These are phyloP conservation scores for Saccharomyces eubayanus DNA, from an alignment of 805 yeast genomes.

Conservation along the genomic window DNA sequence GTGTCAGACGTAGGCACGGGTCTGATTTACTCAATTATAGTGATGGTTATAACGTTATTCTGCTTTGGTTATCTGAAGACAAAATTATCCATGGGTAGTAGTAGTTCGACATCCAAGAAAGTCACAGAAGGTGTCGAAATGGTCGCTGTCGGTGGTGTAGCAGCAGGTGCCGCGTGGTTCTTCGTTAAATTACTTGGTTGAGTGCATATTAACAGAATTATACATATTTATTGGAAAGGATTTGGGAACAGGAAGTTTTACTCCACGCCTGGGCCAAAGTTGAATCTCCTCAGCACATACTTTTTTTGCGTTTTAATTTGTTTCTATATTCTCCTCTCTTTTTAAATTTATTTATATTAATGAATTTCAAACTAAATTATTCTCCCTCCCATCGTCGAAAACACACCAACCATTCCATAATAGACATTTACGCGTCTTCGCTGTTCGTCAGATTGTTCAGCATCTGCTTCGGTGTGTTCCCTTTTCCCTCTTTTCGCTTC, in stretches of 20 bases:
- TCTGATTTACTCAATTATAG: constrained; percentile 59
- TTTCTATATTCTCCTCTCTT: not conserved
- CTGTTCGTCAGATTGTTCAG: not conserved
- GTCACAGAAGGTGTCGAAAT: constrained; percentile 78
- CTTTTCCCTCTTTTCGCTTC: not conserved
- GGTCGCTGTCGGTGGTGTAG: constrained; percentile 92
- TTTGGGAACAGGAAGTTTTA: not conserved
- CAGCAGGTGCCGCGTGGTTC: constrained; percentile 96
- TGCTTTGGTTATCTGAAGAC: constrained; percentile 84
- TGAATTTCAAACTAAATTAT: not conserved
- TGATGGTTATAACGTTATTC: constrained; percentile 81
- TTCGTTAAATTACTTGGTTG: constrained; percentile 67
- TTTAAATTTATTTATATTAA: not conserved
- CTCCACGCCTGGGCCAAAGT: not conserved
- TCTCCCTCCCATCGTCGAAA: not conserved
- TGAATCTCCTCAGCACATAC: not conserved
- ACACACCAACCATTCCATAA: not conserved
- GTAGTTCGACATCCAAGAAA: constrained; percentile 51
- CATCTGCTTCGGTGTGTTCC: not conserved
- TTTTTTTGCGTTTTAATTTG: not conserved
- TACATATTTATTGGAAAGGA: not conserved
- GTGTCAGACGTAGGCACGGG: constrained; percentile 69
- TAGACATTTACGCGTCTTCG: not conserved
- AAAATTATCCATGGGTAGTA: constrained; percentile 72
- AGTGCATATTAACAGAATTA: not conserved